Evolutionary conservation across 208 protist genomes (phyloP), one percentile per base, ranked within the genome.

Genomic region (Porcisia deanei): DNA sequence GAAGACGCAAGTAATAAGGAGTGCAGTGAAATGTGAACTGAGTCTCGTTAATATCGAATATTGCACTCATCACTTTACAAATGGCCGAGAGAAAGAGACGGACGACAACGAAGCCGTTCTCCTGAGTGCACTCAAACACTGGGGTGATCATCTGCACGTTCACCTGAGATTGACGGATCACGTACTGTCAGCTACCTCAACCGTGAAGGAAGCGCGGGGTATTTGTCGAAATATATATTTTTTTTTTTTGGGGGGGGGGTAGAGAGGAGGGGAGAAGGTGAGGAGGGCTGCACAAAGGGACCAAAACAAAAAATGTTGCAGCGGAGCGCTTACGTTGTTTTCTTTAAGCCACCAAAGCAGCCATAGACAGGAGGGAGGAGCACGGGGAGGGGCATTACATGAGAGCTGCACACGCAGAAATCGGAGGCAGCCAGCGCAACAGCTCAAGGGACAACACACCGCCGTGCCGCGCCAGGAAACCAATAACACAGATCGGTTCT

Each of bases 1-100:
- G 88, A 22, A 98, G 85, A 22, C 93, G 84, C 20, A 98, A 83
- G 63, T 97, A 98, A 77, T 97, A 98, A 9, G 96, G 96, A 8
- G 81, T 79, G 68, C 91, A 94, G 81, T 95, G 86, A 72, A 98
- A 97, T 3, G 91, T 96, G 71, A 98, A 97, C 66, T 96, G 86
- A 10, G 82, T 87, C 10, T 79, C 86, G 30, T 85, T 66, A 68
- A 98, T 96, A 67, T 90, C 85, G 68, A 98, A 98, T 64, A 87
- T 81, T 37, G 94, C 90, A 41, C 83, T 85, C 58, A 84, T 84
- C 39, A 92, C 88, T 69, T 97, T 97, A 77, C 93, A 94, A 45
- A 96, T 83, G 18, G 87, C 82, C 0, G 86, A 91, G 39, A 98
- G 88, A 2, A 78, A 82, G 41, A 98, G 87, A 7, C 81, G 80